Evolutionary conservation across 331 rosid genomes (phyloP).

Genomic region (Quercus lobata): DNA sequence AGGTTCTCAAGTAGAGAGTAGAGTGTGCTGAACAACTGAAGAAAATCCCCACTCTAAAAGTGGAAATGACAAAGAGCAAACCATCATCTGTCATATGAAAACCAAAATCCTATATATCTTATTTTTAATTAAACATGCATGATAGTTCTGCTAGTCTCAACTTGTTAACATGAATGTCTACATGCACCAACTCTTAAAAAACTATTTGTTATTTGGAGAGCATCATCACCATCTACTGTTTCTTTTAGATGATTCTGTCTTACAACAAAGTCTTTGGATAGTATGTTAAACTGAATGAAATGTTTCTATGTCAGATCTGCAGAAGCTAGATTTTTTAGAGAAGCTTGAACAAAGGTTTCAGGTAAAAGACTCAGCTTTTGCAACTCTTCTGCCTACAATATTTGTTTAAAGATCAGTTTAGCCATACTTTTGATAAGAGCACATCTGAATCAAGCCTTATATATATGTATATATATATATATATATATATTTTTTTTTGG

Average conservation of each 20-base stretch:
- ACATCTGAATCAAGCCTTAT: neutral
- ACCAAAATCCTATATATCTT: neutral
- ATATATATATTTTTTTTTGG: too few species aligned
- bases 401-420: neutral
- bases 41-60: too few species aligned
- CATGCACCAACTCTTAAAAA: neutral
- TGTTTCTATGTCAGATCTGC: neutral
- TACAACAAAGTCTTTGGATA: neutral
- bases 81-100: too few species aligned
- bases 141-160: neutral
- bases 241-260: neutral
- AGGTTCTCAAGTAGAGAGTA: too few species aligned
- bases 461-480: too few species aligned
- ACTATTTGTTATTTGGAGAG: neutral
- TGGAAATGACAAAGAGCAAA: too few species aligned
- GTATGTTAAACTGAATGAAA: neutral
- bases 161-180: neutral
- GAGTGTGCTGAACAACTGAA: too few species aligned
- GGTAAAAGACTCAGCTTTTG: neutral
- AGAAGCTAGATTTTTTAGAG: neutral
- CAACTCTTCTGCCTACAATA: neutral
- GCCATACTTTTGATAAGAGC: neutral
- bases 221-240: neutral
- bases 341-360: slow-evolving; percentile 5
- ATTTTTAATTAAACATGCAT: neutral